A percentile compares a stretch with the other conserved stretches of the same genome.
Conservation (phyloP, 495 filamentous ascomycete genomes). For the Mytilinidion resinicola region DNA sequence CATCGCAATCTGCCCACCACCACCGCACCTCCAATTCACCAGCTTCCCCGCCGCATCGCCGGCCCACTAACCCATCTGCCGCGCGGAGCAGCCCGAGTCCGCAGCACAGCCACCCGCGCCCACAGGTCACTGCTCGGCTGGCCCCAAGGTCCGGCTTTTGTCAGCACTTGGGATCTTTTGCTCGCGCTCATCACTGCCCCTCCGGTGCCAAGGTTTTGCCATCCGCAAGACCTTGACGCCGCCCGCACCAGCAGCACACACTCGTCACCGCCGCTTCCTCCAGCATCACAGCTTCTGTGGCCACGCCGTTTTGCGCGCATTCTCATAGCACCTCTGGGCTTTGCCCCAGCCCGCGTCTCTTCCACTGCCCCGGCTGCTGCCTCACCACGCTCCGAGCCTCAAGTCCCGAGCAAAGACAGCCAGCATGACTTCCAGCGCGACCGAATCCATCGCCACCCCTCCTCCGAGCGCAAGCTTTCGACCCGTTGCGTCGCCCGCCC, state of each 20-base stretch:
- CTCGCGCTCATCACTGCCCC: not conserved
- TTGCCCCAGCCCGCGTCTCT: conserved; percentile 20
- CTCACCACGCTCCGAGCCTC: not conserved
- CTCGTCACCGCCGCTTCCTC: conserved; percentile 14
- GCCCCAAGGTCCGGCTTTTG: too few relatives aligned
- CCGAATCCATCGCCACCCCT: not conserved
- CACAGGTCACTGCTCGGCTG: not conserved
- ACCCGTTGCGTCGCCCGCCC: conserved; percentile 19
- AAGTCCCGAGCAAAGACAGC: not conserved
- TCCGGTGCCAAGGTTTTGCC: conserved; percentile 6
- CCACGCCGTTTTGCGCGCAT: conserved; percentile 23
- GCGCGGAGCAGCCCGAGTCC: not conserved
- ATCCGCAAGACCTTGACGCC: conserved; percentile 11
- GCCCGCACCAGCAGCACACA: conserved; percentile 5
- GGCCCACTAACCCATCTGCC: not conserved
- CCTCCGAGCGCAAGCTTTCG: conserved; percentile 12
- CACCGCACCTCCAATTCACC: not conserved
- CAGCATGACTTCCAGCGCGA: conserved; percentile 14
- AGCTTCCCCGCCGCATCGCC: not conserved
- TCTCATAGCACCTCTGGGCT: conserved; percentile 25
- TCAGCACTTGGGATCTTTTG: not conserved
- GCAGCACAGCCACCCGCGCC: not conserved
- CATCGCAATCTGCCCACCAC: not conserved
- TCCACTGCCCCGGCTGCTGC: not conserved
- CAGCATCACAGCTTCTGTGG: conserved; percentile 3